Evolutionary conservation across 352 stramenopile genomes (phyloP).

Genomic region (Phytophthora cactorum): DNA sequence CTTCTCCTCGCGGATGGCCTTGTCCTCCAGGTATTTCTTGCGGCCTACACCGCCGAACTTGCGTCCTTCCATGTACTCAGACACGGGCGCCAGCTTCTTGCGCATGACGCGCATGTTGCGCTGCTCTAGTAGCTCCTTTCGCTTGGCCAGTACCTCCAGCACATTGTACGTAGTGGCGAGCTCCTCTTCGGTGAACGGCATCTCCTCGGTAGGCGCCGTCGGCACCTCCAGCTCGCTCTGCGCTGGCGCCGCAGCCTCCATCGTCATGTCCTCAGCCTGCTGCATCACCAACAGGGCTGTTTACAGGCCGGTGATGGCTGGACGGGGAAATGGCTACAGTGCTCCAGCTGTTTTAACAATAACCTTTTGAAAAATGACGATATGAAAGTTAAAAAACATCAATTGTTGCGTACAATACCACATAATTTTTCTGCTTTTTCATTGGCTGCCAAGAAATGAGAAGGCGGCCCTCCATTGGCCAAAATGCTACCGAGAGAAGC

Average conservation of each 20-base stretch:
- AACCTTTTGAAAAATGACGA: too few relatives aligned
- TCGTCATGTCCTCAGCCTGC: constrained; percentile 40
- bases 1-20: constrained; percentile 87
- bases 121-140: constrained; percentile 68
- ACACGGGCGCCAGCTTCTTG: constrained; percentile 81
- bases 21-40: constrained; percentile 91
- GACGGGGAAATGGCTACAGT: not conserved
- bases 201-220: constrained; percentile 35
- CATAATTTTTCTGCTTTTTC: too few relatives aligned
- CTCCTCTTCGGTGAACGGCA: constrained; percentile 82
- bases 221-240: constrained; percentile 7
- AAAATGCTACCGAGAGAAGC: too few relatives aligned
- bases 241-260: constrained; percentile 23
- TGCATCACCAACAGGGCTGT: constrained; percentile 22
- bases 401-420: too few relatives aligned
- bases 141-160: constrained; percentile 56
- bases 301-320: constrained; percentile 3
- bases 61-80: constrained; percentile 81
- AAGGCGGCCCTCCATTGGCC: too few relatives aligned
- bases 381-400: too few relatives aligned
- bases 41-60: constrained; percentile 85
- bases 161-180: constrained; percentile 70
- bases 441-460: too few relatives aligned
- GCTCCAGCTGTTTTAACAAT: too few relatives aligned
- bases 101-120: constrained; percentile 78